Percentiles rank a stretch among this genome's conserved stretches.
These are phyloP conservation scores for Phymatotrichopsis omnivora DNA, from an alignment of 2,329 filamentous ascomycete genomes.

Conservation along the genomic window DNA sequence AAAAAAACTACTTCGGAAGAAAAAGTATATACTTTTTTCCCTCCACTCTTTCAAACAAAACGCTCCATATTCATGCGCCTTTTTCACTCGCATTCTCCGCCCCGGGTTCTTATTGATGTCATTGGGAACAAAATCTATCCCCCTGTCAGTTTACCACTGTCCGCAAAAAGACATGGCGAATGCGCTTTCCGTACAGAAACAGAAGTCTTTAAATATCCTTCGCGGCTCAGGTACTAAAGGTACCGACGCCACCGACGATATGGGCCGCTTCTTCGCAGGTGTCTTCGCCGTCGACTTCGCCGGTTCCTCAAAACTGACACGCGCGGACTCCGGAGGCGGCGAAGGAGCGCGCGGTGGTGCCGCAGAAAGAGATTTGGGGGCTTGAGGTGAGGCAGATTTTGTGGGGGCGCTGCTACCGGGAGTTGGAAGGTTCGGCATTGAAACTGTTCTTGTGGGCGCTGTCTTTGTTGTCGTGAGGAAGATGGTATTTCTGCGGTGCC, in stretches of 20 bases:
- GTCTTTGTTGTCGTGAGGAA: no score
- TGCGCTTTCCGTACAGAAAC: conserved; percentile 20
- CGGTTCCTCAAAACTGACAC: neutral
- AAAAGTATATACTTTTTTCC: conserved; percentile 20
- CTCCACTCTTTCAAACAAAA: conserved; percentile 50
- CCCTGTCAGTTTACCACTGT: neutral
- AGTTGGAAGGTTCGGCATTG: neutral
- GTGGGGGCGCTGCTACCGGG: no score
- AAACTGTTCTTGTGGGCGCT: conserved; percentile 13
- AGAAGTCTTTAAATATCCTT: conserved; percentile 24
- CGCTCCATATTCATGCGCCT: conserved; percentile 65
- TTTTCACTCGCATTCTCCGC: conserved; percentile 61
- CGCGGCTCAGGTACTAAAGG: neutral
- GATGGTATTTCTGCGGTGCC: no score
- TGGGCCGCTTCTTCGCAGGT: conserved; percentile 1
- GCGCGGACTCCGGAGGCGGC: conserved; percentile 18
- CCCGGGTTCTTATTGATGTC: conserved; percentile 59
- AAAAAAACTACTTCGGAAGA: no score
- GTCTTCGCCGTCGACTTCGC: conserved; percentile 10
- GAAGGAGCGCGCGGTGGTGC: neutral
- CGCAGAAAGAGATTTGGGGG: neutral
- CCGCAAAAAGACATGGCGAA: neutral
- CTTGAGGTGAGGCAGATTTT: neutral
- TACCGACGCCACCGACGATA: neutral
- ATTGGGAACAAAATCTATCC: conserved; percentile 51